These are phyloP conservation scores for Tylopilus cervinicoccineus DNA, from an alignment of 768 basidiomycete genomes.

Conservation along the genomic window DNA sequence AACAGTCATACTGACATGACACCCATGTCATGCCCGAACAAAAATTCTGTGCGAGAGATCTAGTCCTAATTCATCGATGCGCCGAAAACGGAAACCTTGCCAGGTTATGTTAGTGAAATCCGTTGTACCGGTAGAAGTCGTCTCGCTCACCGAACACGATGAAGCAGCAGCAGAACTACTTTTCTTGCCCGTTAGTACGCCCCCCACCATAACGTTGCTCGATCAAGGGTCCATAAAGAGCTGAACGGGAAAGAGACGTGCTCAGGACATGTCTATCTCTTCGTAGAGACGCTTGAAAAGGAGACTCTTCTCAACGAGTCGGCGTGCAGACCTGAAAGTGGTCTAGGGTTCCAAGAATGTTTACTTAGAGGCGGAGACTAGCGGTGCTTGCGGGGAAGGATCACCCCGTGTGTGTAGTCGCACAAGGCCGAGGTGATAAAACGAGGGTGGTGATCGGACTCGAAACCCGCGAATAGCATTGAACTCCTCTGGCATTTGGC, in stretches of 20 bases:
- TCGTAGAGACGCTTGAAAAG: slow-evolving; percentile 8
- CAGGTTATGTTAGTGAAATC: slow-evolving; percentile 9
- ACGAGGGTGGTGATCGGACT: not conserved
- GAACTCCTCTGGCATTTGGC: no score
- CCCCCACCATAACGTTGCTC: slow-evolving; percentile 32
- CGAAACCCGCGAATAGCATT: no score
- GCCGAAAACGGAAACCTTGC: slow-evolving; percentile 8
- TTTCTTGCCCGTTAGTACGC: slow-evolving; percentile 57
- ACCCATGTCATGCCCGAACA: slow-evolving; percentile 76
- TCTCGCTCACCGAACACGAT: slow-evolving; percentile 62
- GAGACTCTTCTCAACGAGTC: no score
- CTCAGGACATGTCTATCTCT: not conserved
- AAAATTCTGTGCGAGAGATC: slow-evolving; percentile 39
- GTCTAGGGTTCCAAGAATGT: not conserved
- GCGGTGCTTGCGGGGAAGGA: no score
- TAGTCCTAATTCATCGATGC: not conserved
- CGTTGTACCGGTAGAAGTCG: not conserved
- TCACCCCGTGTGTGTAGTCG: no score
- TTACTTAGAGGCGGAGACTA: no score
- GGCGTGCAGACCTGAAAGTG: slow-evolving; percentile 1
- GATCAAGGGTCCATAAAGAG: not conserved
- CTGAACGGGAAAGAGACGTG: not conserved
- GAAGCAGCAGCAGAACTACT: slow-evolving; percentile 64
- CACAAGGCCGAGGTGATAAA: not conserved
- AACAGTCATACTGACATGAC: slow-evolving; percentile 56